Evolutionary conservation across 1,284 basidiomycete genomes (phyloP).

Genomic region (Peniophora sp.): DNA sequence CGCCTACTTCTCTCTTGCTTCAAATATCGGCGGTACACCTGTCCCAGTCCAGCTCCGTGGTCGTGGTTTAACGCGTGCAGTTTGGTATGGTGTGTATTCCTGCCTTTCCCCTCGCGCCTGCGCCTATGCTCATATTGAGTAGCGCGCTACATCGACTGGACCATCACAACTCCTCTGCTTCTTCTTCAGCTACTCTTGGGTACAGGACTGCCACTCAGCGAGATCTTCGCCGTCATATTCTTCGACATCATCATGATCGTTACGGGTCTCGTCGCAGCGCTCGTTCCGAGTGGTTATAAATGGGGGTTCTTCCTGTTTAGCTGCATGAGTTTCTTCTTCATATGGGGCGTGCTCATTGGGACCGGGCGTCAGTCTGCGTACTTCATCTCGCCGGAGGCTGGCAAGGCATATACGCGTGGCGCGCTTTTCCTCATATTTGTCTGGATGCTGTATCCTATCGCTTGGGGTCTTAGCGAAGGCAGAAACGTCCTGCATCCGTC

Average conservation of each 20-base stretch:
- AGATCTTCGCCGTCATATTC: conserved; percentile 41
- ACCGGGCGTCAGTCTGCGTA: no score
- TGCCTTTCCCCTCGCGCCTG: no score
- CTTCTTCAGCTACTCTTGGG: conserved; percentile 38
- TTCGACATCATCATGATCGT: conserved; percentile 39
- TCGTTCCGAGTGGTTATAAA: conserved; percentile 39
- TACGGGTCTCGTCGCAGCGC: conserved; percentile 36
- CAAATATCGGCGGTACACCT: conserved; percentile 42
- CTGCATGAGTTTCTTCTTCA: conserved; percentile 29
- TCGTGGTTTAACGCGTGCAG: conserved; percentile 8
- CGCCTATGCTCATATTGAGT: conserved; percentile 23
- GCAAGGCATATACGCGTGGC: conserved; percentile 13
- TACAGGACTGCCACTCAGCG: conserved; percentile 38
- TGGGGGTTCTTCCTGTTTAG: conserved; percentile 36
- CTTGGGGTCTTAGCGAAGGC: conserved; percentile 36
- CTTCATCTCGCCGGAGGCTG: no score
- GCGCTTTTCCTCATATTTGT: conserved; percentile 33
- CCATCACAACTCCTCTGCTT: conserved; percentile 46
- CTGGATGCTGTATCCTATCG: conserved; percentile 38
- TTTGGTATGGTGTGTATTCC: neutral
- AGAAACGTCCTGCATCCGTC: conserved; percentile 30
- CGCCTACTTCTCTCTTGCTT: conserved; percentile 44
- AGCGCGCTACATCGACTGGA: conserved; percentile 43
- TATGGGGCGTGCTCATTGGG: conserved; percentile 24
- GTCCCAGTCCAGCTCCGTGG: conserved; percentile 33